These are phyloP conservation scores for Quercus tomentella DNA, from an alignment of 331 rosid genomes.

Conservation along the genomic window DNA sequence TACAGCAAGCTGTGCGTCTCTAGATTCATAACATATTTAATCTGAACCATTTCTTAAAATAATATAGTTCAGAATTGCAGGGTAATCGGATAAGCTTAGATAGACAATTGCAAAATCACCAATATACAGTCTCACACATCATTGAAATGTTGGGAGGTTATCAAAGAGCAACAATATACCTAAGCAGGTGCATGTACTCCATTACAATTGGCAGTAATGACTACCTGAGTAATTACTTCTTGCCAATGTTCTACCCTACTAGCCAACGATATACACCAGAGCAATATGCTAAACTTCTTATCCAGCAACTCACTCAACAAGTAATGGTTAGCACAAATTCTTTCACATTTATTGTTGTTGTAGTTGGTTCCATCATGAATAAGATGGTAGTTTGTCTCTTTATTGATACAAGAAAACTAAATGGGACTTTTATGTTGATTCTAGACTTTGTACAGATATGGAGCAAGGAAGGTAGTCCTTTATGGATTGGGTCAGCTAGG, in stretches of 20 bases:
- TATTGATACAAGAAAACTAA: not conserved
- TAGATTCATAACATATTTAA: no score
- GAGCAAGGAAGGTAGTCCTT: conserved; percentile 27
- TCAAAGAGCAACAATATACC: not conserved
- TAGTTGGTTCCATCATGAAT: not conserved
- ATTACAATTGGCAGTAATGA: conserved; percentile 11
- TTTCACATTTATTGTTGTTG: not conserved
- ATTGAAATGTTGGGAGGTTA: not conserved
- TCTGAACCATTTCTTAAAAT: not conserved
- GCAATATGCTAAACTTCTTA: not conserved
- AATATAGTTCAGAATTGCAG: conserved; percentile 1
- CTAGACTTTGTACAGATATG: conserved; percentile 13
- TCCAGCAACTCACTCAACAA: not conserved
- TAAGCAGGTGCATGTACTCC: conserved; percentile 9
- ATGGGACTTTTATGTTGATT: not conserved
- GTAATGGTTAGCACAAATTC: not conserved
- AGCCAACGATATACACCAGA: not conserved
- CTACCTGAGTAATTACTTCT: conserved; percentile 4
- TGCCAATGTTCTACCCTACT: not conserved
- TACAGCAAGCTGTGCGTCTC: no score
- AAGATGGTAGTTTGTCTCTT: no score
- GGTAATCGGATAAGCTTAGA: conserved; percentile 7
- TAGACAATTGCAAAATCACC: conserved; percentile 20
- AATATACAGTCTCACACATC: not conserved
- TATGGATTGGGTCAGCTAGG: conserved; percentile 22